Evolutionary conservation across 495 filamentous ascomycete genomes (phyloP).

Genomic region (Viridothelium virens): DNA sequence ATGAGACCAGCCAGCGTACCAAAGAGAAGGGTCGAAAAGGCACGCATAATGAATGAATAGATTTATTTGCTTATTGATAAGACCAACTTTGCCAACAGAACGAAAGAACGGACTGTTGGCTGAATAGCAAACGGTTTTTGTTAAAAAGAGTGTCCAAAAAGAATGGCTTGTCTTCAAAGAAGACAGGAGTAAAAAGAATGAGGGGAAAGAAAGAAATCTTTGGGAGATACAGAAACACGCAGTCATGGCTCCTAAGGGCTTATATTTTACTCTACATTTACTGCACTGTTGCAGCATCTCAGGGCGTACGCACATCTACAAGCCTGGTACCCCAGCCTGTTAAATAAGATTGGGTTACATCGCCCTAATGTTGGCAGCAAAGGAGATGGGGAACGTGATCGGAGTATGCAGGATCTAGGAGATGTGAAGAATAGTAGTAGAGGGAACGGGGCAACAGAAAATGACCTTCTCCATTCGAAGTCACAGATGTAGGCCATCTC

Average conservation of each 20-base stretch:
- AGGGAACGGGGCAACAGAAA: not conserved
- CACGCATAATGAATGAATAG: not conserved
- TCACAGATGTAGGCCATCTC: not conserved
- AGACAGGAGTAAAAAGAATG: not conserved
- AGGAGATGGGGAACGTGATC: not conserved
- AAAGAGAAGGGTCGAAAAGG: not conserved
- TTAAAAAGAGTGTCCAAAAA: not conserved
- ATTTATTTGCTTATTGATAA: not conserved
- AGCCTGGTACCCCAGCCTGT: no score
- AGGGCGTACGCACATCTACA: not conserved
- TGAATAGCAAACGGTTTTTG: not conserved
- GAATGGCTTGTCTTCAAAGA: not conserved
- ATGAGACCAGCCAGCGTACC: not conserved
- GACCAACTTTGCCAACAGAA: not conserved
- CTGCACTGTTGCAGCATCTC: not conserved
- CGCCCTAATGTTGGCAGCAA: not conserved
- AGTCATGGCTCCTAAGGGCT: no score
- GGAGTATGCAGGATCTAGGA: not conserved
- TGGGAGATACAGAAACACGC: not conserved
- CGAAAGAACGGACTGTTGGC: not conserved
- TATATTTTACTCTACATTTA: not conserved
- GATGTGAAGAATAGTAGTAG: not conserved
- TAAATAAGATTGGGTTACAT: not conserved
- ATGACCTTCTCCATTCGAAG: not conserved
- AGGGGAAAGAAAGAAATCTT: not conserved